phyloP scores from a whole-genome alignment of 148 eudicot species.

The Heliamphora exappendiculata region DNA sequence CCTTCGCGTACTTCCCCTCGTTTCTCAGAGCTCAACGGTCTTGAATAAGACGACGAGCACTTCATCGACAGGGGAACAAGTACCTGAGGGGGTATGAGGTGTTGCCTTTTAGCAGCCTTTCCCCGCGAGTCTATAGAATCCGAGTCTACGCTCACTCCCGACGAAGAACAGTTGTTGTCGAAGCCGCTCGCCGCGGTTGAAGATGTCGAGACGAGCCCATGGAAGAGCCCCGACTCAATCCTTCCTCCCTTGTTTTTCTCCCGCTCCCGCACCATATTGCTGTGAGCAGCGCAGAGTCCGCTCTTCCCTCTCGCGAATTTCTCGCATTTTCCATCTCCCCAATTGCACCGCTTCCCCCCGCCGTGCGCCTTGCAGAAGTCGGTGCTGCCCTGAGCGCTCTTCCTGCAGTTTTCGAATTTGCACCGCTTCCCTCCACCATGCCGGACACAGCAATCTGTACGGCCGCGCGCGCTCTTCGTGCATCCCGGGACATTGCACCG shows the following conservation, averaged over 20 bases:
- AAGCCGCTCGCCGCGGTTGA: conserved; percentile 29
- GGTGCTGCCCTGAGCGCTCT: conserved; percentile 8
- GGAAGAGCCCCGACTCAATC: conserved; percentile 71
- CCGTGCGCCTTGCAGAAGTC: too few relatives aligned
- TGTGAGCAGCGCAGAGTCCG: conserved; percentile 18
- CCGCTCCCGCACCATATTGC: conserved; percentile 32
- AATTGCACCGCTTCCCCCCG: too few relatives aligned
- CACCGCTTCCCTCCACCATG: conserved; percentile 20
- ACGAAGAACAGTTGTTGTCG: conserved; percentile 37
- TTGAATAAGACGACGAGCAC: conserved; percentile 38
- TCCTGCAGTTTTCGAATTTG: conserved; percentile 5
- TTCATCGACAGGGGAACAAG: conserved; percentile 85
- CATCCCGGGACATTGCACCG: conserved; percentile 9
- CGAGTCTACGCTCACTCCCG: conserved; percentile 47
- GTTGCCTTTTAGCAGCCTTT: conserved; percentile 39
- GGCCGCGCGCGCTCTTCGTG: conserved; percentile 16
- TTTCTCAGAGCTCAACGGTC: conserved; percentile 25
- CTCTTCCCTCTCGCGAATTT: too few relatives aligned
- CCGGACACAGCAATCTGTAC: conserved; percentile 14
- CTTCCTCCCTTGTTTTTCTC: too few relatives aligned
- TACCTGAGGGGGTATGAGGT: conserved; percentile 74
- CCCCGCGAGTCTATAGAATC: conserved; percentile 43
- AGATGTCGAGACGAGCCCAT: conserved; percentile 52
- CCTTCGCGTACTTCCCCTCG: conserved; percentile 14
- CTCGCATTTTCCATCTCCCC: too few relatives aligned